A percentile compares a stretch with the other conserved stretches of the same genome.
These are phyloP conservation scores for Mucor irregularis DNA, from an alignment of 371 early-diverging fungal genomes.

Conservation along the genomic window DNA sequence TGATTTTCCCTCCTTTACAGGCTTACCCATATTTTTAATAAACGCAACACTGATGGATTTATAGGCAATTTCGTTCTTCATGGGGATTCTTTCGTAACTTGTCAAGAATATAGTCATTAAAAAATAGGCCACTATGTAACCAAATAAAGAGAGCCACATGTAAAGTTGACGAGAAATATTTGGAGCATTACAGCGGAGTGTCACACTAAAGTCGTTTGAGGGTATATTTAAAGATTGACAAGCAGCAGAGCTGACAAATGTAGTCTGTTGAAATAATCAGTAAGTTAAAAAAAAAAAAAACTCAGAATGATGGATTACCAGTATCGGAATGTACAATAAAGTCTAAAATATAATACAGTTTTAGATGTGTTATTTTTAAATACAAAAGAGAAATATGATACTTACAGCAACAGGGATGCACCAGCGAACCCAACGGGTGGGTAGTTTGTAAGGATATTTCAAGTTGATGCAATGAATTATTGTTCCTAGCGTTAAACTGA, in stretches of 20 bases:
- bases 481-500: conserved; percentile 32
- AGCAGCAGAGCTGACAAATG: conserved; percentile 61
- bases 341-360: conserved; percentile 21
- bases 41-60: conserved; percentile 71
- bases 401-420: conserved; percentile 61
- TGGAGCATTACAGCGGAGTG: conserved; percentile 53
- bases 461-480: conserved; percentile 39
- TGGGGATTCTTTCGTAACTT: conserved; percentile 69
- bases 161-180: conserved; percentile 55
- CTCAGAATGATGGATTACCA: conserved; percentile 19
- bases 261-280: conserved; percentile 36
- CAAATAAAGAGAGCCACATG: conserved; percentile 59
- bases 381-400: neutral
- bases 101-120: conserved; percentile 70
- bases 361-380: neutral
- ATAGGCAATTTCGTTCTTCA: conserved; percentile 70
- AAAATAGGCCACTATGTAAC: conserved; percentile 65
- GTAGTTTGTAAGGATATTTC: conserved; percentile 43
- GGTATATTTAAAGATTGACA: conserved; percentile 55
- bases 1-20: neutral
- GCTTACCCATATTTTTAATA: conserved; percentile 68
- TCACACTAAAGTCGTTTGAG: conserved; percentile 37
- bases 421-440: conserved; percentile 59
- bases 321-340: conserved; percentile 46
- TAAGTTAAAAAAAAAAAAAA: neutral